These are phyloP conservation scores for Scedosporium minutisporum DNA, from an alignment of 2,329 filamentous ascomycete species.

Conservation along the genomic window DNA sequence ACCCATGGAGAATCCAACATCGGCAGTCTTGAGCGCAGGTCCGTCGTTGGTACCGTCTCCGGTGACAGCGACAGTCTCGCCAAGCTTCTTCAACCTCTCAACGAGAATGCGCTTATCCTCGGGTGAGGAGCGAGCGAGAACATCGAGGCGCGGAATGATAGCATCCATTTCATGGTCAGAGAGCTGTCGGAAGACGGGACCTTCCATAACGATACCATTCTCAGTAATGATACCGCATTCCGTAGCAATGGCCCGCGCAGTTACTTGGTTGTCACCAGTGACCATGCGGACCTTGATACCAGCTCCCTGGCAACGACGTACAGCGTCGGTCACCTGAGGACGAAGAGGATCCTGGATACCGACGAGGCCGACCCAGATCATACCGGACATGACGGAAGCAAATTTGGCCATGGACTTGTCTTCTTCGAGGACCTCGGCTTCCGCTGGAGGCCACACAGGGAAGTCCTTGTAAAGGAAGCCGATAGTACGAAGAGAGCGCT, in stretches of 20 bases:
- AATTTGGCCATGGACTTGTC: constrained; percentile 31
- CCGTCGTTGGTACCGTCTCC: constrained; percentile 56
- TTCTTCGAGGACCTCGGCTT: constrained; percentile 25
- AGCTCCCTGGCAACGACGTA: constrained; percentile 48
- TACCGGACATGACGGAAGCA: constrained; percentile 39
- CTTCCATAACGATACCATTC: constrained; percentile 57
- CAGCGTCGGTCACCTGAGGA: constrained; percentile 48
- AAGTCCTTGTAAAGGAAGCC: constrained; percentile 68
- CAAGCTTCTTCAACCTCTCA: constrained; percentile 48
- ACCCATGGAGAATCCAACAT: constrained; percentile 55
- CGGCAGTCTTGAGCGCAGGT: constrained; percentile 49
- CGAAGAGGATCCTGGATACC: constrained; percentile 58
- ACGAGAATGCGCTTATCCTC: constrained; percentile 59
- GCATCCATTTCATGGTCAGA: constrained; percentile 41
- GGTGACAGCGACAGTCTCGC: constrained; percentile 49
- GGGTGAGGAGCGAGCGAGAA: constrained; percentile 55
- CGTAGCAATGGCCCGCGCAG: constrained; percentile 53
- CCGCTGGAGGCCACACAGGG: constrained; percentile 18
- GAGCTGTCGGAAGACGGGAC: constrained; percentile 50
- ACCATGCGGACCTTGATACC: constrained; percentile 55
- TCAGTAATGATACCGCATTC: constrained; percentile 55
- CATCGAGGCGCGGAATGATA: constrained; percentile 42
- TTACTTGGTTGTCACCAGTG: constrained; percentile 43
- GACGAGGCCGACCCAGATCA: constrained; percentile 56
- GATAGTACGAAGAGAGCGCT: constrained; percentile 64